phyloP scores from a whole-genome alignment of 73 alveolate species.

The Paramecium pentaurelia region DNA sequence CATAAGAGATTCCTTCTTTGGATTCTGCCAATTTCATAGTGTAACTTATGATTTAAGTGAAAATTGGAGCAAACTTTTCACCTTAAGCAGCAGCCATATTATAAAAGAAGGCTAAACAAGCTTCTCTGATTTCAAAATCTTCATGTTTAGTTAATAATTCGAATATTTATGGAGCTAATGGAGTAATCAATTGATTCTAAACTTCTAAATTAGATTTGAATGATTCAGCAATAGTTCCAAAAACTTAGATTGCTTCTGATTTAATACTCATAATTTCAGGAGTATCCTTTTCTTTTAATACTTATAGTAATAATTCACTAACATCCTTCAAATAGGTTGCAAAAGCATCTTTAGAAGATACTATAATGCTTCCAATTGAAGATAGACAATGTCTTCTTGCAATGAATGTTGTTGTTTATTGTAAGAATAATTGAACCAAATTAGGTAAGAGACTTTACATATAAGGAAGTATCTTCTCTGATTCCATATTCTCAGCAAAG shows the following conservation, averaged over 20 bases:
- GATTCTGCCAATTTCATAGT: constrained; percentile 54
- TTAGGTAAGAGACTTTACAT: not conserved
- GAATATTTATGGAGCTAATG: constrained; percentile 48
- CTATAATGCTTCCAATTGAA: constrained; percentile 45
- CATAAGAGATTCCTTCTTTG: constrained; percentile 51
- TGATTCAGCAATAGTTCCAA: constrained; percentile 57
- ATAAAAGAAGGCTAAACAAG: constrained; percentile 59
- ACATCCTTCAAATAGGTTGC: constrained; percentile 24
- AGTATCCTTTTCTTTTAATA: constrained; percentile 16
- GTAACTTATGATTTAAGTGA: constrained; percentile 31
- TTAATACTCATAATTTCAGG: constrained; percentile 55
- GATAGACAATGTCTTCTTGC: constrained; percentile 57
- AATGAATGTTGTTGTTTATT: constrained; percentile 29
- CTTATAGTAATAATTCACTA: constrained; percentile 38
- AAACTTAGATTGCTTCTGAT: constrained; percentile 54
- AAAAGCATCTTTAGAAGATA: constrained; percentile 36
- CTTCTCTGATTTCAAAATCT: constrained; percentile 63
- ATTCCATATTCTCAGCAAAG: constrained; percentile 59
- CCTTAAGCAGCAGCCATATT: constrained; percentile 62
- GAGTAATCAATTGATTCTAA: constrained; percentile 28
- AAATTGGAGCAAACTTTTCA: constrained; percentile 36
- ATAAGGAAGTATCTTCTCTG: constrained; percentile 39
- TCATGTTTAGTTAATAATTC: constrained; percentile 36
- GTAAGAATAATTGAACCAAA: constrained; percentile 24
- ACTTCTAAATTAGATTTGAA: constrained; percentile 36